Percentiles rank a stretch among this genome's conserved stretches.
Conservation (phyloP, 495 filamentous ascomycete genomes). For the Penicillium riverlandense region DNA sequence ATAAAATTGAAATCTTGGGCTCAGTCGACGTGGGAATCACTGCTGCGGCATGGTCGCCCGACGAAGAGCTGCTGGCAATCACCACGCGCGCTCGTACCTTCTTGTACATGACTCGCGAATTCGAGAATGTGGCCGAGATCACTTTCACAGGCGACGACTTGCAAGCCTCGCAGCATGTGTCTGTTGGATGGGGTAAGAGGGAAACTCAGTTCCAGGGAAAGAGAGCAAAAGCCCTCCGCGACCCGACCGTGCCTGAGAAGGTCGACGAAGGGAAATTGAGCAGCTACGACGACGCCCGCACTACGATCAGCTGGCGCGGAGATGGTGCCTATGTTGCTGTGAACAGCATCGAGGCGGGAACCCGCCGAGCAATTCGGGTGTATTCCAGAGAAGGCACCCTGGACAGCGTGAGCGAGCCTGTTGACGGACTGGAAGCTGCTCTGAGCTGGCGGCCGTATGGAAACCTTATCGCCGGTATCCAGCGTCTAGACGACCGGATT, state of each 20-base stretch:
- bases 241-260: constrained; percentile 91
- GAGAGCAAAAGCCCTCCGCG: constrained; percentile 79
- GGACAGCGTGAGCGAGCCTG: constrained; percentile 88
- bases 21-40: constrained; percentile 87
- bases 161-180: constrained; percentile 87
- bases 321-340: constrained; percentile 89
- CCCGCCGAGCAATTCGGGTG: constrained; percentile 73
- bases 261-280: constrained; percentile 79
- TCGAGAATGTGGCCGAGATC: constrained; percentile 73
- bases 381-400: constrained; percentile 84
- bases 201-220: constrained; percentile 97
- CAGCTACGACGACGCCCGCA: constrained; percentile 57
- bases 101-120: constrained; percentile 86
- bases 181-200: constrained; percentile 95
- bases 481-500: constrained; percentile 58
- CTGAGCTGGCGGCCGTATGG: constrained; percentile 89
- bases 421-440: constrained; percentile 78
- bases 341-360: constrained; percentile 60
- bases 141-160: constrained; percentile 68
- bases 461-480: constrained; percentile 80
- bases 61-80: constrained; percentile 83
- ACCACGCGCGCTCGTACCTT: constrained; percentile 71
- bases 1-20: constrained; percentile 87
- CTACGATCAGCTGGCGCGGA: constrained; percentile 83
- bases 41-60: constrained; percentile 88